Base-by-base conservation (phyloP, 2,329 filamentous ascomycete genomes). In the Venturia carpophila region DNA sequence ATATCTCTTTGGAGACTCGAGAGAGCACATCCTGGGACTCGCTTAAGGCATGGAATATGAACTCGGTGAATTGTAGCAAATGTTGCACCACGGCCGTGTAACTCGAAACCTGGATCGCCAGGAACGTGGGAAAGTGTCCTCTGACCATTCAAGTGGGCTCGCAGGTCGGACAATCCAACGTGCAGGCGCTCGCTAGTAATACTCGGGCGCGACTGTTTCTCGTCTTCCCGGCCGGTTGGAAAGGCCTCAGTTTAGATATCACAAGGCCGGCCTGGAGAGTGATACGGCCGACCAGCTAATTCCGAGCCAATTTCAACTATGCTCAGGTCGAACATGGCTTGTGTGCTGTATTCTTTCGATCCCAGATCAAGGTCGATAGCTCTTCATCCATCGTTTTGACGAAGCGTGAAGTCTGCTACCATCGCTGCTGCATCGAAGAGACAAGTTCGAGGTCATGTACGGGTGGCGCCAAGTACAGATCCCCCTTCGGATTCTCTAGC, bases 401-500 rank as follows among this genome's bases (percentile, higher is more conserved):
- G 21, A 47, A 47, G 21, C 45, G 15, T 10, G 17, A 10, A 47
- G 6, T 3, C 6, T 34, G 30, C 30, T 34, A n/a, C 45, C 1
- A 19, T n/a, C 7, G 45, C 15, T n/a, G 19, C n/a, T 10, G 5
- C 21, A 27, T 27, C 3, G 24, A 52, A 11, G 47, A 27, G 21
- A 15, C 24, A 52, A 27, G 3, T 17, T 21, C 24, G 24, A 27
- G 21, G 21, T 17, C 5, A 11, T 24, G 30, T 10, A 7, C 11
- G 17, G 11, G 49, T 19, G 24, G 13, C 3, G n/a, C 49, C 24
- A 13, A 1, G 27, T 58, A 58, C 52, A 37, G 30, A 58, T 58
- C 52, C 17, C 19, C 49, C n/a, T 27, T 15, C 37, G 52, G 27
- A 58, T 58, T 58, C 21, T 37, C 52, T 58, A 58, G 52, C 52